phyloP scores from a whole-genome alignment of 176 grass and related monocot species.

The Pontederia paniculata region DNA sequence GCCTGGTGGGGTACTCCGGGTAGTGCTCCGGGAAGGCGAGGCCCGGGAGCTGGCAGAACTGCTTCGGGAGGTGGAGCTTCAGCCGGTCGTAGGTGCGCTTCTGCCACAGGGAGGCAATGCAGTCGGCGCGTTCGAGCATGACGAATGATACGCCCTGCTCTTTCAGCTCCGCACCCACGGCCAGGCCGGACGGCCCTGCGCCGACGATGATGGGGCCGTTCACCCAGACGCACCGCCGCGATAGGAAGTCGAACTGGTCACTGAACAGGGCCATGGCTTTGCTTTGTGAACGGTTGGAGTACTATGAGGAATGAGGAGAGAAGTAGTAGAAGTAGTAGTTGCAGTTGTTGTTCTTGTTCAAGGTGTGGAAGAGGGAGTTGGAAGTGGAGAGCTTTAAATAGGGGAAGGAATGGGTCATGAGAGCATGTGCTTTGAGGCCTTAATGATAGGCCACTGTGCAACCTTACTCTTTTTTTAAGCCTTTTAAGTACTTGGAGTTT shows the following conservation, averaged over 20 bases:
- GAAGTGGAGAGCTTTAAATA: too few relatives aligned
- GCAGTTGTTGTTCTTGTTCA: too few relatives aligned
- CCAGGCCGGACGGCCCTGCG: conserved; percentile 61
- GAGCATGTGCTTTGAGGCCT: too few relatives aligned
- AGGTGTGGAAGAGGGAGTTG: too few relatives aligned
- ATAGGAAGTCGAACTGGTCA: not conserved
- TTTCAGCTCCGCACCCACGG: conserved; percentile 41
- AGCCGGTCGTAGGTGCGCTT: conserved; percentile 59
- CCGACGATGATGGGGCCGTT: conserved; percentile 82
- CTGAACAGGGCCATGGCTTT: too few relatives aligned
- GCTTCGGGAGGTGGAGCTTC: conserved; percentile 57
- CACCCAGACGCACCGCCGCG: conserved; percentile 42
- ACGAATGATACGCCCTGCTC: conserved; percentile 38
- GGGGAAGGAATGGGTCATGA: too few relatives aligned
- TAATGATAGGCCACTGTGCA: too few relatives aligned
- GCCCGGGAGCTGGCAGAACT: conserved; percentile 71
- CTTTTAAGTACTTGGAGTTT: too few relatives aligned
- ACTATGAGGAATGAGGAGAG: too few relatives aligned
- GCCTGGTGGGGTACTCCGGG: conserved; percentile 56
- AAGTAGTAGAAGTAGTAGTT: too few relatives aligned
- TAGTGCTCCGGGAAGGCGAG: conserved; percentile 51
- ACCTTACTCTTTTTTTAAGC: too few relatives aligned
- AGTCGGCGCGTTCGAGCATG: conserved; percentile 68
- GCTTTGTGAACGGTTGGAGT: too few relatives aligned
- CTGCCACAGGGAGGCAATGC: conserved; percentile 75